These are phyloP conservation scores for Sergeia podlipaevii DNA, from an alignment of 208 protist species.

Conservation along the genomic window DNA sequence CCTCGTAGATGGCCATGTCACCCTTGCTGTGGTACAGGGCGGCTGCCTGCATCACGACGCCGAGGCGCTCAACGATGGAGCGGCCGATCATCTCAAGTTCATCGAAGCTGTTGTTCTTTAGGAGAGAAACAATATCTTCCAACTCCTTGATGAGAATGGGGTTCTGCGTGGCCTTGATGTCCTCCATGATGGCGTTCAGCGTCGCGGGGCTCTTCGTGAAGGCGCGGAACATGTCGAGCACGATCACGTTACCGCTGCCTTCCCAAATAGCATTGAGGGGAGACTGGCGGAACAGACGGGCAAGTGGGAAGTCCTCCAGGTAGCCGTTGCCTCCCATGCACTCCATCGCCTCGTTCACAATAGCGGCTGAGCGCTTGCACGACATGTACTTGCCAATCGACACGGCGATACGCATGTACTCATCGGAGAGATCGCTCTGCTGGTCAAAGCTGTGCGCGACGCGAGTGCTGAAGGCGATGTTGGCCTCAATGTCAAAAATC, in stretches of 20 bases:
- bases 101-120: neutral
- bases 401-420: conserved; percentile 27
- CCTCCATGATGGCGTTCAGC: conserved; percentile 3
- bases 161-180: neutral
- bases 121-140: neutral
- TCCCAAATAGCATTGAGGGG: conserved; percentile 35
- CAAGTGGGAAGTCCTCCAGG: conserved; percentile 24
- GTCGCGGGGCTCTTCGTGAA: neutral
- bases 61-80: conserved; percentile 11
- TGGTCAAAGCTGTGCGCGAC: conserved; percentile 17
- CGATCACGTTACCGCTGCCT: conserved; percentile 38
- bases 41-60: conserved; percentile 13
- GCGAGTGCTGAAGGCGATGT: conserved; percentile 7
- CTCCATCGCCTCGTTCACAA: conserved; percentile 31
- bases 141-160: neutral
- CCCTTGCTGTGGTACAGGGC: conserved; percentile 11
- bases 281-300: conserved; percentile 29
- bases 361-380: conserved; percentile 22
- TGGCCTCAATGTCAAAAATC: conserved; percentile 20
- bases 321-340: conserved; percentile 34
- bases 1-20: conserved; percentile 1
- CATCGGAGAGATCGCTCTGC: neutral
- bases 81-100: conserved; percentile 7
- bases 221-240: conserved; percentile 26
- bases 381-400: conserved; percentile 35